Evolutionary conservation across 2,329 filamentous ascomycete species (phyloP).

Genomic region (Fusarium mundagurra): DNA sequence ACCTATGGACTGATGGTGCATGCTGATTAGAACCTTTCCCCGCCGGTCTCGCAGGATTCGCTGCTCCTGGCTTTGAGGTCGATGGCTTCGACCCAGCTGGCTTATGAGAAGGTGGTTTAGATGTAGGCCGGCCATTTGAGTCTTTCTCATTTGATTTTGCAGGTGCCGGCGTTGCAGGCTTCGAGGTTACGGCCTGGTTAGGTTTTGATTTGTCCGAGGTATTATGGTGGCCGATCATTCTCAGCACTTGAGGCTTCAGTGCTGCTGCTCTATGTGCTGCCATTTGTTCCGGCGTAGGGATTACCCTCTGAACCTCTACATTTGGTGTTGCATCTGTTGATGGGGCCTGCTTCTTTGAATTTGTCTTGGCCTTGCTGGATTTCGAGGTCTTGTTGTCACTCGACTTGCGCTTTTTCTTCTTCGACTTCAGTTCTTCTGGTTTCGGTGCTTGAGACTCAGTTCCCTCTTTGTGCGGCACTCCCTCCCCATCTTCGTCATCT

Average conservation of each 20-base stretch:
- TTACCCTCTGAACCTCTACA: background rate
- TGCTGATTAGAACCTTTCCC: background rate
- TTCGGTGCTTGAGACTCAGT: background rate
- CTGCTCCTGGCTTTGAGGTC: background rate
- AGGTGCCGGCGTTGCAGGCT: background rate
- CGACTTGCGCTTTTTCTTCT: background rate
- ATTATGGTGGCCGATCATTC: background rate
- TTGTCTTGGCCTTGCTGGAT: background rate
- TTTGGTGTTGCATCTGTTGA: background rate
- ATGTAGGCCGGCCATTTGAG: background rate
- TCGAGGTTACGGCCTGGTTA: background rate
- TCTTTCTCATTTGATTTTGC: background rate
- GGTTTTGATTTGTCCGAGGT: background rate
- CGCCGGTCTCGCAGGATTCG: background rate
- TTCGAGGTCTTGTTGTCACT: background rate
- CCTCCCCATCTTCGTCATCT: background rate
- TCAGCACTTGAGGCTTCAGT: background rate
- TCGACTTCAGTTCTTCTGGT: background rate
- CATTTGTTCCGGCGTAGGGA: background rate
- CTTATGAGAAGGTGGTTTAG: background rate
- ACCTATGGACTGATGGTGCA: background rate
- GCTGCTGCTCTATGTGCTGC: background rate
- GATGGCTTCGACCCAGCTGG: background rate
- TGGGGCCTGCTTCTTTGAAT: background rate
- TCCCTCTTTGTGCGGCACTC: background rate